Conservation (phyloP, 305 asterid genomes). For the Fraxinus xanthoxyloides region DNA sequence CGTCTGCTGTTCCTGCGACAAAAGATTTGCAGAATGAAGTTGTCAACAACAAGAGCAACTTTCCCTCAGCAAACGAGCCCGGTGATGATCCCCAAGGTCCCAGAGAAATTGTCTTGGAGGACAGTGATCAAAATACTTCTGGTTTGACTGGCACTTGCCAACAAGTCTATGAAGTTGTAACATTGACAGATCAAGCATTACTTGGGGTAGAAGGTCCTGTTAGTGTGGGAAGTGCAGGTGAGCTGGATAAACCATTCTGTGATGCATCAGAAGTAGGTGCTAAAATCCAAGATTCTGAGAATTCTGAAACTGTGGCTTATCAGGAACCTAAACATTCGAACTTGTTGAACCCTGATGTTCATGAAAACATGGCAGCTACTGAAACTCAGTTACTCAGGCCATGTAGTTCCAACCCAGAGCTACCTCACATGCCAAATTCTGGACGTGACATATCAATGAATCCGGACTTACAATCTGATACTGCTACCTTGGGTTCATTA, state of each 20-base stretch:
- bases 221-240: constrained; percentile 21
- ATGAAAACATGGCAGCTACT: constrained; percentile 28
- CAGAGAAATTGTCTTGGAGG: constrained; percentile 33
- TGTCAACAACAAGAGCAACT: constrained; percentile 24
- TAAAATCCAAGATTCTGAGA: constrained; percentile 36
- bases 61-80: constrained; percentile 28
- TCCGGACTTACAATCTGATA: constrained; percentile 34
- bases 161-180: constrained; percentile 33
- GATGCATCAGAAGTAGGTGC: constrained; percentile 32
- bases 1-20: constrained; percentile 32
- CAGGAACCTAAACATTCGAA: constrained; percentile 30
- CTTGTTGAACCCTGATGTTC: constrained; percentile 25
- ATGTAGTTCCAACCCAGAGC: constrained; percentile 45
- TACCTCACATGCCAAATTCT: constrained; percentile 30
- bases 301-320: constrained; percentile 24
- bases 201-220: constrained; percentile 26
- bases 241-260: constrained; percentile 31
- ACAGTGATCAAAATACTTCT: constrained; percentile 34
- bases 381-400: constrained; percentile 44
- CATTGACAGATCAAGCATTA: constrained; percentile 30
- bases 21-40: constrained; percentile 36
- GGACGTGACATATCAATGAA: constrained; percentile 29
- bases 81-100: constrained; percentile 27
- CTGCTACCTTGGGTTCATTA: constrained; percentile 21
- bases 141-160: constrained; percentile 29